Base-by-base conservation (phyloP, 2,329 filamentous ascomycete species). In the Coleophoma cylindrospora region DNA sequence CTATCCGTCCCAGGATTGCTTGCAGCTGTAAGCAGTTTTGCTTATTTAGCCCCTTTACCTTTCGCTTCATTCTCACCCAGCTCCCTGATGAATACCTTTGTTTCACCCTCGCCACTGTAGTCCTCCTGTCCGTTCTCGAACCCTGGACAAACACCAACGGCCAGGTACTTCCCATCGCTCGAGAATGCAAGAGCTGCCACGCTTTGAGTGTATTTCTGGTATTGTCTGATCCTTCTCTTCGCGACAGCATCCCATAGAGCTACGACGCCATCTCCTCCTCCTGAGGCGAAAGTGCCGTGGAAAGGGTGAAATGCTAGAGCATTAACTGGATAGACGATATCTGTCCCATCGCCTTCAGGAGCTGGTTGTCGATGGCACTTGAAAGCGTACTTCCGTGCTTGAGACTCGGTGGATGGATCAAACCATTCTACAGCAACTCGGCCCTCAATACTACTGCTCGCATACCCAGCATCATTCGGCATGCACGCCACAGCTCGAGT, bases 361-460 rank as follows among this genome's bases (percentile, higher is more conserved):
- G 75, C 77, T 1, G 83, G 78, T 67, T 95, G 89, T 4, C 94
- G 82, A 70, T 99, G 94, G 70, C 94, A 99, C 70, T 99, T 99
- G 81, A 99, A 99, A 13, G 94, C 94, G 68, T 97, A 99, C 69
- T 96, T 97, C 58, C 91, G 82, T 37, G 88, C 86, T 71, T 97
- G 91, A 4, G 88, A 91, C 67, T 92, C 88, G 40, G 83, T 75
- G 5, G 84, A 89, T 14, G 94, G 89, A 65, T 97, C 94, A 66
- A 99, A 97, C 89, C 91, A 97, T 69, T 99, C 94, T 1, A 99
- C 94, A 0, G 91, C 92, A 2, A 99, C 91, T 60, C 94, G 84
- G 4, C 94, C 94, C 66, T 99, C 94, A 62, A 99, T 99, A 62
- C 86, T 91, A 51, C 83, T 89, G 1, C 87, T 92, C 10, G 92